Evolutionary conservation across 345 rosid genomes (phyloP), one percentile per base, ranked within the genome.

Genomic region (Crucihimalaya himalaica): DNA sequence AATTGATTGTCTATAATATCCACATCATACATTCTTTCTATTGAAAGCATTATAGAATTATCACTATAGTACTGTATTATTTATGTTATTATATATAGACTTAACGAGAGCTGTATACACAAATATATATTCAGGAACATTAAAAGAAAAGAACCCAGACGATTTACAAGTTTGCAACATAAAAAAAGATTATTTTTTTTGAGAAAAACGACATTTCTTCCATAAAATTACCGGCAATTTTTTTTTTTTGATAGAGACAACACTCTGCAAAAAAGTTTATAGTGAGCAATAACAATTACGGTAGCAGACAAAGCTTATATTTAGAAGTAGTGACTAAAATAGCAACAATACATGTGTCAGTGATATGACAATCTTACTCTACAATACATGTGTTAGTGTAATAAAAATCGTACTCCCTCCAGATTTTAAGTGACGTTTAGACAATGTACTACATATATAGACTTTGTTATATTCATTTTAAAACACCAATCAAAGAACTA

Each of bases 11-110:
- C 59, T 21, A 53, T 29, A 20, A 11, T 6, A 16, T 43, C 42
- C 31, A 65, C 71, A 34, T 46, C 64, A 65, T 55, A 29, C n/a
- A 39, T 40, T 18, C 21, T 16, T 43, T 63, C 18, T 68, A 32
- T 27, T 40, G 29, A 18, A 4, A 28, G 16, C 19, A 37, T 18
- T 43, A 6, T 58, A 10, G 8, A n/a, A 43, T 43, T 40, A 43
- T 43, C 48, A 43, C 48, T 15, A 43, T 39, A n/a, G n/a, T n/a
- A 4, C 6, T 4, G 34, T 31, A 5, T 32, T 32, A 3, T 32
- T 32, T 5, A 35, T 35, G 39, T 34, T 34, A 34, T 34, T 8
- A 34, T 47, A 19, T 47, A 19, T 23, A 23, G 25, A 19, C 6
- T 47, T 47, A 47, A 47, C 25, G 53, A 47, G 4, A 35, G 40